phyloP scores from a whole-genome alignment of 345 rosid genomes.

The Syzygium aromaticum region DNA sequence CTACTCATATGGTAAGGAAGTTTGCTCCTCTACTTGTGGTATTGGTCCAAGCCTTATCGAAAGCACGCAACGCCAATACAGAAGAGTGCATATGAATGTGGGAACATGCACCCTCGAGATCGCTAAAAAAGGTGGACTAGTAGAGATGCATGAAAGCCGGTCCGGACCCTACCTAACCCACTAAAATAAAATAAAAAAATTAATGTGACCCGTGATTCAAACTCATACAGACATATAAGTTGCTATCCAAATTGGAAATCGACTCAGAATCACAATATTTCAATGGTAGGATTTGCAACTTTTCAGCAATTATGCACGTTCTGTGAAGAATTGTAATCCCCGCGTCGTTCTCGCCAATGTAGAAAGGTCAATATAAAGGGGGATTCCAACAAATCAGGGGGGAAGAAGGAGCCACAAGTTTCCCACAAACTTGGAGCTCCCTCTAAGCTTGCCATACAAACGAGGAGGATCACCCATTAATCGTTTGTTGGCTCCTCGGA shows the following conservation, averaged over 20 bases:
- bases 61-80: accelerated
- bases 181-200: neutral
- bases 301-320: neutral
- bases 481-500: neutral
- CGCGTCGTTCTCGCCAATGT: neutral
- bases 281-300: neutral
- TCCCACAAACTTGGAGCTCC: neutral
- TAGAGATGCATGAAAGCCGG: neutral
- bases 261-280: neutral
- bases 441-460: neutral
- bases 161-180: neutral
- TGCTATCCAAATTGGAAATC: neutral
- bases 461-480: neutral
- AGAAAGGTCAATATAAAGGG: neutral
- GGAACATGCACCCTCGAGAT: accelerated
- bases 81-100: accelerated
- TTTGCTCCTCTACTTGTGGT: neutral
- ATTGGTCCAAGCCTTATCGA: no score
- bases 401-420: neutral
- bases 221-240: neutral
- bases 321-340: neutral
- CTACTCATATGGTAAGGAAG: neutral
- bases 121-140: neutral
- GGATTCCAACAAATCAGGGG: neutral
- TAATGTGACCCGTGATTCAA: neutral